These are phyloP conservation scores for Fusarium circinatum DNA, from an alignment of 2,329 filamentous ascomycete species.

Conservation along the genomic window DNA sequence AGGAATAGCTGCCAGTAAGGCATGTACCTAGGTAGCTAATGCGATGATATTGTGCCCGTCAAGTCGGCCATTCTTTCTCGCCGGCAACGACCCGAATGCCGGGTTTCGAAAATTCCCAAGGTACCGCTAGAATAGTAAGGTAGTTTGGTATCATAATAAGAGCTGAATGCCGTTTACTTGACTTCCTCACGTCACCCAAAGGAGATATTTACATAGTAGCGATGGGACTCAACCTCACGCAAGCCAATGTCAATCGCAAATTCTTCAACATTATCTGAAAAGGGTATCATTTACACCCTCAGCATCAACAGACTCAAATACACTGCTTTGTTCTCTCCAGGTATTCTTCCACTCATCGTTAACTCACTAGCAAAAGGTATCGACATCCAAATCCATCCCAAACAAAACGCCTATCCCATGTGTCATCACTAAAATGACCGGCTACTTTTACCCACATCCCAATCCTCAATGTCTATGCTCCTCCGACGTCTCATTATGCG, in stretches of 20 bases:
- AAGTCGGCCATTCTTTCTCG: neutral
- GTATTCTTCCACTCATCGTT: neutral
- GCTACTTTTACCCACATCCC: neutral
- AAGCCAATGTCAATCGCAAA: neutral
- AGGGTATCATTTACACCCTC: neutral
- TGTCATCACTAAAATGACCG: slow-evolving; percentile 10
- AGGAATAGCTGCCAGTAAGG: too few relatives aligned
- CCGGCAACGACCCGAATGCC: neutral
- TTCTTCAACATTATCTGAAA: neutral
- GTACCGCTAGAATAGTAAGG: neutral
- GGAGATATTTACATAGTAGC: neutral
- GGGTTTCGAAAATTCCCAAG: neutral
- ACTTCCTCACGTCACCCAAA: rapidly evolving
- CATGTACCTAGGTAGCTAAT: neutral
- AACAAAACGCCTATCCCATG: slow-evolving; percentile 20
- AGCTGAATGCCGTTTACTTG: neutral
- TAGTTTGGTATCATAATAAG: too few relatives aligned
- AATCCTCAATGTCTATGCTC: slow-evolving; percentile 49
- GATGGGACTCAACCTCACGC: neutral
- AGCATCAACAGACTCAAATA: neutral
- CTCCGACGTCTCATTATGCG: slow-evolving; percentile 60
- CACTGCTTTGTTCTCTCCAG: neutral
- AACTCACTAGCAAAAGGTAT: slow-evolving; percentile 19
- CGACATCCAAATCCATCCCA: neutral
- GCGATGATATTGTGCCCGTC: neutral